phyloP scores from a whole-genome alignment of 2,329 filamentous ascomycete genomes.

The Trichoderma koningiopsis region DNA sequence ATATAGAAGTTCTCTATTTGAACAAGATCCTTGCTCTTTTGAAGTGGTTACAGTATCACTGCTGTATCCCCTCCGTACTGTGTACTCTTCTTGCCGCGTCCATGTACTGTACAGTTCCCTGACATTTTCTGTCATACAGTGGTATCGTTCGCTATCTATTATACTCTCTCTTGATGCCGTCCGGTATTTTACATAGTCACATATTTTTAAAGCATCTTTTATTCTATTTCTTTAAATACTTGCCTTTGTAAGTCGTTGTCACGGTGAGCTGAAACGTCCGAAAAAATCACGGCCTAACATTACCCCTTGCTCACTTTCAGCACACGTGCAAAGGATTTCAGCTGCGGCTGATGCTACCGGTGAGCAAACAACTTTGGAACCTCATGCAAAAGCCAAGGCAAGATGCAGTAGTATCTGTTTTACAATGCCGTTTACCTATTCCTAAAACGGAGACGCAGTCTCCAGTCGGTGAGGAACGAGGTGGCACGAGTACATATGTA shows the following conservation, averaged over 20 bases:
- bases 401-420: background rate
- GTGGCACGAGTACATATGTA: background rate
- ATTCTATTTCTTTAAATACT: background rate
- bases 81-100: background rate
- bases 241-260: background rate
- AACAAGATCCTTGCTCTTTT: background rate
- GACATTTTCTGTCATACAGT: background rate
- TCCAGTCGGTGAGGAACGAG: constrained; percentile 5
- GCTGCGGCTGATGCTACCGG: constrained; percentile 18
- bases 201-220: background rate
- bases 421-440: background rate
- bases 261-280: background rate
- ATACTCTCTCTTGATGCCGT: background rate
- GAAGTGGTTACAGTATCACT: background rate
- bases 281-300: background rate
- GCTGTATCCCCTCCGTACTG: background rate
- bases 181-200: background rate
- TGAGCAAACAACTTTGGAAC: background rate
- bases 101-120: background rate
- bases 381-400: background rate
- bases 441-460: background rate
- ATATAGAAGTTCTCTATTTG: background rate
- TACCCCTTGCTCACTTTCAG: background rate
- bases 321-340: background rate
- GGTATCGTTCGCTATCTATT: background rate